Conservation (phyloP, 768 basidiomycete genomes). For the Mycena olivaceomarginata region DNA sequence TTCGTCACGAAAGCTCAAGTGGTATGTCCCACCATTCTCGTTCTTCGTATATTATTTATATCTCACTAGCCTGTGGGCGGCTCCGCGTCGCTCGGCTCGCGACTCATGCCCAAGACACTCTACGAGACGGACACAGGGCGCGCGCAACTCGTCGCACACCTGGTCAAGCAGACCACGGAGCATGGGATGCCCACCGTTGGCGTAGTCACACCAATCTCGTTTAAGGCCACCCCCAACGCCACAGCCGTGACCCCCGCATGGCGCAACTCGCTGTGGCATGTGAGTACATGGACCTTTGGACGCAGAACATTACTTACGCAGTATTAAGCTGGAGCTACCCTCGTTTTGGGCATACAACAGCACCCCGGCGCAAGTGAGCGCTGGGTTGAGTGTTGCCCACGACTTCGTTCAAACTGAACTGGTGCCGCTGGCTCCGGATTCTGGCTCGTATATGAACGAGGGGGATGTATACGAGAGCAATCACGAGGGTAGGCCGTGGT, state of each 20-base stretch:
- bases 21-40: conserved; percentile 40
- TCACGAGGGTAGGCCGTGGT: conserved; percentile 45
- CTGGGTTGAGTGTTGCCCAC: conserved; percentile 46
- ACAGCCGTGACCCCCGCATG: conserved; percentile 45
- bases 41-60: background rate
- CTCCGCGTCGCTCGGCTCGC: conserved; percentile 43
- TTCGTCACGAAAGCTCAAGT: conserved; percentile 1
- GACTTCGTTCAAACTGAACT: conserved; percentile 36
- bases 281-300: background rate
- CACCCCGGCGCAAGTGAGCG: conserved; percentile 42
- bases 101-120: conserved; percentile 51
- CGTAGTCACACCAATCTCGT: conserved; percentile 34
- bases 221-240: conserved; percentile 24
- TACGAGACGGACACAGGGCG: conserved; percentile 46
- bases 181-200: conserved; percentile 22
- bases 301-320: too few relatives aligned
- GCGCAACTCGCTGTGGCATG: conserved; percentile 42
- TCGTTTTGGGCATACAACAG: conserved; percentile 16
- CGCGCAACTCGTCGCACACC: conserved; percentile 36
- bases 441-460: conserved; percentile 60
- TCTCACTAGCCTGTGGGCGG: conserved; percentile 7
- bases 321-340: background rate
- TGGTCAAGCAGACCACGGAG: conserved; percentile 36
- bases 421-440: conserved; percentile 36
- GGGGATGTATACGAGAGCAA: conserved; percentile 58